Percentiles rank a stretch among this genome's conserved stretches.
Evolutionary conservation across 148 eudicot genomes (phyloP).

Genomic region (Rhododendron ovatum): DNA sequence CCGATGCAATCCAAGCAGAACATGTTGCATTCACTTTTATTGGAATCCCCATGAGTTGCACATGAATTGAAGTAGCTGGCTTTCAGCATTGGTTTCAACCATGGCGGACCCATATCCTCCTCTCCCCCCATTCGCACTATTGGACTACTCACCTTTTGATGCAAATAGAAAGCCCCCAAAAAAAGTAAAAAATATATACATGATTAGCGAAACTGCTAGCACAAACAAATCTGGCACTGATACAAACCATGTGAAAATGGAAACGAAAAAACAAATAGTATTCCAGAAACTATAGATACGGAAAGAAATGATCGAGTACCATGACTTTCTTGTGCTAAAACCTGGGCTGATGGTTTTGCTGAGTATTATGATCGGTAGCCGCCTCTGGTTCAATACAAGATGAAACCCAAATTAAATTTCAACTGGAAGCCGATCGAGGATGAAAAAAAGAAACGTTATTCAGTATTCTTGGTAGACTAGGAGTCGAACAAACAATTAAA

Average conservation of each 20-base stretch:
- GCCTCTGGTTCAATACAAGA: neutral
- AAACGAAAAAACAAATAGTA: neutral
- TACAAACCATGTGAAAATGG: neutral
- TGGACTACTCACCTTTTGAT: conserved; percentile 31
- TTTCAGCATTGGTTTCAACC: conserved; percentile 41
- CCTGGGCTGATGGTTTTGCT: neutral
- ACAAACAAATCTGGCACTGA: neutral
- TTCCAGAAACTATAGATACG: neutral
- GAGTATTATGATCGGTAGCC: neutral
- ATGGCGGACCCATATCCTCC: conserved; percentile 30
- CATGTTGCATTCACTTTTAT: conserved; percentile 47
- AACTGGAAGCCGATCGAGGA: neutral
- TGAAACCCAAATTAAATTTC: conserved; percentile 3
- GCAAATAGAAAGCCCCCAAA: neutral
- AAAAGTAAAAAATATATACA: neutral
- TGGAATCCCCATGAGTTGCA: conserved; percentile 28
- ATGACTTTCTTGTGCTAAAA: neutral
- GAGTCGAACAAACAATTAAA: neutral
- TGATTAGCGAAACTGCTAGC: neutral
- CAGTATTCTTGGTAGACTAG: neutral
- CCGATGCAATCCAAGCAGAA: conserved; percentile 51
- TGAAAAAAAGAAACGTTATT: neutral
- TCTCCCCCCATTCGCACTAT: conserved; percentile 15
- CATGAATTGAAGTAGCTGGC: conserved; percentile 34
- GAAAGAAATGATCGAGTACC: conserved; percentile 1